phyloP scores from a whole-genome alignment of 805 yeast species.

The Schizosaccharomyces lindneri region DNA sequence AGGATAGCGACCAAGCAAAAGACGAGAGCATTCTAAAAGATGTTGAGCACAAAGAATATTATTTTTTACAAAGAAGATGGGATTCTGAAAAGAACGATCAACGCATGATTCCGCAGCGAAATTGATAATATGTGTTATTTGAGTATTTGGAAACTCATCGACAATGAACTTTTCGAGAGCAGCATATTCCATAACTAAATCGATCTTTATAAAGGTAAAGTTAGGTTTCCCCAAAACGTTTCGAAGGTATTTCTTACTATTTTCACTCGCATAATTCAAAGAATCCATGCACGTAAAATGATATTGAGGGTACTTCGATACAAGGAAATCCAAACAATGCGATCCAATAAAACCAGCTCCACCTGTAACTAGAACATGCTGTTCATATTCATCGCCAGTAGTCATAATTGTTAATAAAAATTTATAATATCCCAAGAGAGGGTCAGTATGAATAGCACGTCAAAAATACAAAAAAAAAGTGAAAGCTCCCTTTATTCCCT shows the following conservation, averaged over 20 bases:
- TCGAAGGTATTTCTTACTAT: neutral
- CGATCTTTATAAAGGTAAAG: neutral
- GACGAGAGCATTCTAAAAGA: neutral
- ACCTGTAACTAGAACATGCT: neutral
- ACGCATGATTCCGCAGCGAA: neutral
- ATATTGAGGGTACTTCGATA: neutral
- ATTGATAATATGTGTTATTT: neutral
- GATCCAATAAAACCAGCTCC: neutral
- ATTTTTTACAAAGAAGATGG: neutral
- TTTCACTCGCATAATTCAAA: neutral
- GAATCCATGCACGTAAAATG: neutral
- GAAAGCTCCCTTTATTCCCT: too few species aligned
- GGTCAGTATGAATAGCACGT: too few species aligned
- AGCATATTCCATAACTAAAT: neutral
- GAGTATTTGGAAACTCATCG: neutral
- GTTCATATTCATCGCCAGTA: neutral
- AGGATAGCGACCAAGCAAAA: neutral
- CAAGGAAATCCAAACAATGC: neutral
- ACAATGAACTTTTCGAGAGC: neutral
- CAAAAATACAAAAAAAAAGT: too few species aligned
- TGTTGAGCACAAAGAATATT: neutral
- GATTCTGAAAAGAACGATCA: neutral
- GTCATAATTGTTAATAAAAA: too few species aligned
- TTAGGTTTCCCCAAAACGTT: neutral
- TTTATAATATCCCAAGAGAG: too few species aligned